Evolutionary conservation across 1,284 basidiomycete genomes (phyloP), one percentile per base, ranked within the genome.

Genomic region (Ustilago nuda): DNA sequence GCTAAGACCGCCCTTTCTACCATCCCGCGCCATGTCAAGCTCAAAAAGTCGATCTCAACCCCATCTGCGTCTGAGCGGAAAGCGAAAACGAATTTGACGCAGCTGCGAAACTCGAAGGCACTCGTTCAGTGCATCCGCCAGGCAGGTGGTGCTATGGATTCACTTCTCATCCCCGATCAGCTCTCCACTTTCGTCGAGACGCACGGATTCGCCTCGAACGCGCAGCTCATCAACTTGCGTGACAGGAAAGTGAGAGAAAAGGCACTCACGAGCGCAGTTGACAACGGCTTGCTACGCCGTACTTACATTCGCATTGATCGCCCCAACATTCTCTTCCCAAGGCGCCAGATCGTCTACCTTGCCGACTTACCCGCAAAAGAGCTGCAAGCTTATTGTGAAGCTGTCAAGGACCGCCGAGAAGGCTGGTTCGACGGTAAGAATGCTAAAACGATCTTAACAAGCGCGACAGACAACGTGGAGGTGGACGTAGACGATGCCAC

Each of bases 61-160:
- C n/a, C 63, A 17, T 63, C 74, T 12, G 37, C 61, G 4, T 76
- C 74, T 17, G 69, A 69, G 7, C 59, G 63, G n/a, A 76, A 68
- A 45, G 45, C 12, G 27, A 59, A 61, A 35, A 72, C 66, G 35
- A 77, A 71, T 43, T 32, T 77, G 55, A 70, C 75, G 6, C 64
- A 66, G 45, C 58, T 77, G 17, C 63, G 71, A 35, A 73, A 64
- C 56, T 57, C 61, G 2, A 50, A 65, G 15, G 53, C 72, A 15
- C 70, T 78, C 5, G 76, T 74, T 11, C 54, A 74, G 35, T 78
- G 76, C 45, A 56, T 78, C 19, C 64, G 63, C 23, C 67, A 78
- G 11, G 57, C 61, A 0, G 76, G 72, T 13, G 72, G 76, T 27
- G 72, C 66, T 19, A 68, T 78, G 57, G 76, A 78, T 45, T 36